Base-by-base conservation (phyloP, 139 green algal species). In the Spirogloea muscicola region DNA sequence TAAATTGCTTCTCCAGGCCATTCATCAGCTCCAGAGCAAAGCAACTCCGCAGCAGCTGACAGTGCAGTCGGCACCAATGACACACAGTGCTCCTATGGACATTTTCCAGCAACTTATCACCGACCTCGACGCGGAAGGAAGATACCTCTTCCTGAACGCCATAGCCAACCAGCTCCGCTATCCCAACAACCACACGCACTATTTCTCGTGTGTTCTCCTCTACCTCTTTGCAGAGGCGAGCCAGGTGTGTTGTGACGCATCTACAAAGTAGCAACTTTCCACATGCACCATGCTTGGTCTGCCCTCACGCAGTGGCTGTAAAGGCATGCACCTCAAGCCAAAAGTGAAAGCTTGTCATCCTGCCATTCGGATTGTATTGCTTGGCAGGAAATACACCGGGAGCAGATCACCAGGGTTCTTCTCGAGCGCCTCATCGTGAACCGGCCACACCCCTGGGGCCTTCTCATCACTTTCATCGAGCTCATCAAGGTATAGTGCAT, bases 381-480 rank as follows among this genome's bases (percentile, higher is more conserved):
- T n/a, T n/a, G n/a, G n/a, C 57, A 79, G 43, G 88, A 94, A 66
- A 83, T 87, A 36, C 52, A 96, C 21, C 87, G 89, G 70, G 92
- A 95, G 80, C 90, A 97, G 82, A 92, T 98, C 80, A 99, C 95
- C n/a, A 90, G 95, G 4, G 93, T 97, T 60, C 83, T 99, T 84
- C 87, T 99, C 74, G 95, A 99, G 87, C 82, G 95, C 1, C 82
- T 98, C 37, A 96, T 99, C 49, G 95, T 97, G n/a, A 98, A 98
- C 88, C 77, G 90, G 44, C 90, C 91, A 3, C 89, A 94, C 80
- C 89, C 89, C 37, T 95, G 90, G 89, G 94, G 95, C 31, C 86
- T 98, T 67, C 87, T 99, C 37, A 93, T 98, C 83, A 98, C 94
- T 27, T 99, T 99, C 87, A 98, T 98, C 68, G 95, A 99, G 89